These are phyloP conservation scores for Aristolochia californica DNA, from an alignment of 164 flowering plant genomes.

Conservation along the genomic window DNA sequence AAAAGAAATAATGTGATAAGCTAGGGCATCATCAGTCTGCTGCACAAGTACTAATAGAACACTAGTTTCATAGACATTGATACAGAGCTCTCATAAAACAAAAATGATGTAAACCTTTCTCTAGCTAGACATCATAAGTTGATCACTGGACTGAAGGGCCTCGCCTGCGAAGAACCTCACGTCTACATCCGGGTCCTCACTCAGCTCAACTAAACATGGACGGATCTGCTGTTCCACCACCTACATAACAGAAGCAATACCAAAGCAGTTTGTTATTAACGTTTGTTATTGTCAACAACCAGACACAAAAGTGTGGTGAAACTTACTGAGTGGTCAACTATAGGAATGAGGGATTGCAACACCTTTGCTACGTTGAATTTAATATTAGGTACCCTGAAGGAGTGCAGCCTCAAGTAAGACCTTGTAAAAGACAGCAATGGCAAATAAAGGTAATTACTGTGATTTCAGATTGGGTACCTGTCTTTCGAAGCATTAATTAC, in stretches of 20 bases:
- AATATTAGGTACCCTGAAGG: slow-evolving; percentile 75
- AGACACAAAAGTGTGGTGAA: background rate
- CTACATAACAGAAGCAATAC: slow-evolving; percentile 22
- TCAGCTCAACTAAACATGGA: slow-evolving; percentile 72
- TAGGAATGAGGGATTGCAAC: slow-evolving; percentile 76
- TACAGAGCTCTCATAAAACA: slow-evolving; percentile 1
- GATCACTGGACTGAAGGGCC: slow-evolving; percentile 68
- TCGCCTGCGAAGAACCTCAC: slow-evolving; percentile 76
- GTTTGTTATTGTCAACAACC: no score
- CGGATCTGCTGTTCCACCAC: slow-evolving; percentile 76
- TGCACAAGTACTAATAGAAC: no score
- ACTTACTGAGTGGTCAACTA: slow-evolving; percentile 82
- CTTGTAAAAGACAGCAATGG: background rate
- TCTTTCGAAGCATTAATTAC: slow-evolving; percentile 71
- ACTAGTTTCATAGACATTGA: slow-evolving; percentile 1
- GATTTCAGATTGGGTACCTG: slow-evolving; percentile 30
- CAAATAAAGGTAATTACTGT: background rate
- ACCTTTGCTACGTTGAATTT: slow-evolving; percentile 96
- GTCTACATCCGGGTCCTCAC: slow-evolving; percentile 94
- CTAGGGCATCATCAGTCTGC: no score
- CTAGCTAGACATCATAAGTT: slow-evolving; percentile 61
- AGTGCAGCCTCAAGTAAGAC: background rate
- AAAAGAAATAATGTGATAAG: no score
- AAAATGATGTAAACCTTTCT: background rate
- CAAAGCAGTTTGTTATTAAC: no score